A percentile compares a stretch with the other conserved stretches of the same genome.
phyloP scores from a whole-genome alignment of 1,139 yeast species.

The Geotrichum siamense region DNA sequence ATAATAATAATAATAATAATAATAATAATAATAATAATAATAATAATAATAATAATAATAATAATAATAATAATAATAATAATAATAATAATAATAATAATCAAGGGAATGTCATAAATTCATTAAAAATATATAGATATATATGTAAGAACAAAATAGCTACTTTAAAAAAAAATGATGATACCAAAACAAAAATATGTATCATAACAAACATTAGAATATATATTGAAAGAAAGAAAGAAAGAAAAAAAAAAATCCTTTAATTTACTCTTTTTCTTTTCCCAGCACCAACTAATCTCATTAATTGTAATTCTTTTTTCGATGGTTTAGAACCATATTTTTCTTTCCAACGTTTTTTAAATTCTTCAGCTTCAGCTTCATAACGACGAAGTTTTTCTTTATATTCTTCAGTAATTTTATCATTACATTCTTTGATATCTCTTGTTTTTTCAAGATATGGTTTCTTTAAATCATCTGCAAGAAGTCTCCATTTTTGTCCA shows the following conservation, averaged over 20 bases:
- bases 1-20: too few relatives aligned
- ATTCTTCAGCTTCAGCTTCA: conserved; percentile 37
- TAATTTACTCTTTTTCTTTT: too few relatives aligned
- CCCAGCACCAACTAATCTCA: not conserved
- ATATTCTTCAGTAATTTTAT: conserved; percentile 33
- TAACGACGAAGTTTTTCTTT: conserved; percentile 32
- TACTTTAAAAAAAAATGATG: not conserved
- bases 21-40: too few relatives aligned
- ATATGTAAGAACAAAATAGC: not conserved
- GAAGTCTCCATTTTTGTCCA: conserved; percentile 40
- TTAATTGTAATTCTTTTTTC: conserved; percentile 28
- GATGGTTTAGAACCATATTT: conserved; percentile 34
- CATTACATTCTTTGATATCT: conserved; percentile 33
- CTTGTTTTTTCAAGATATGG: conserved; percentile 36
- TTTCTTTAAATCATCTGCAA: conserved; percentile 35
- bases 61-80: too few relatives aligned
- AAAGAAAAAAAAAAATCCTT: not conserved
- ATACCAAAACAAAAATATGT: not conserved
- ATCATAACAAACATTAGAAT: too few relatives aligned
- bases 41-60: too few relatives aligned
- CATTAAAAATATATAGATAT: not conserved
- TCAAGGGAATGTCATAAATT: not conserved
- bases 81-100: too few relatives aligned
- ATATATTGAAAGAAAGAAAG: not conserved
- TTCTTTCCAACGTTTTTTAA: conserved; percentile 36